phyloP scores from a whole-genome alignment of 1,284 basidiomycete genomes.

The Wallemia ichthyophaga region DNA sequence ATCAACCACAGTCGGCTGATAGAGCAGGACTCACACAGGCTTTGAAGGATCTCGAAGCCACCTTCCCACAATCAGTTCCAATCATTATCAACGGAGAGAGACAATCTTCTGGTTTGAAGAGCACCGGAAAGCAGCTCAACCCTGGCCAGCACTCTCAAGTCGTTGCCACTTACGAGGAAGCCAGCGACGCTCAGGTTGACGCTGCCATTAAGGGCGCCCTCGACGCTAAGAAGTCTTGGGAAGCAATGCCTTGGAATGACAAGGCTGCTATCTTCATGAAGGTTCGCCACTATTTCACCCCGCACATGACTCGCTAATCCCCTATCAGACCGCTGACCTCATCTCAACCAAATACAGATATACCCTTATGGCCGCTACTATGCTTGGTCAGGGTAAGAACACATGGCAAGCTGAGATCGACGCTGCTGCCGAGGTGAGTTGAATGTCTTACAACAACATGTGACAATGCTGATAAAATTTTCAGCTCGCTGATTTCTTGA shows the following conservation, averaged over 20 bases:
- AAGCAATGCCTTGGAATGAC: slow-evolving; percentile 80
- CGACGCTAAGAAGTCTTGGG: slow-evolving; percentile 62
- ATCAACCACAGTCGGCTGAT: slow-evolving; percentile 51
- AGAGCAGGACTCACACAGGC: slow-evolving; percentile 44
- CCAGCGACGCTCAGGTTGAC: slow-evolving; percentile 40
- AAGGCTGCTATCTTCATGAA: slow-evolving; percentile 92
- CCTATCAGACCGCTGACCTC: slow-evolving; percentile 46
- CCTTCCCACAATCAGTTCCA: slow-evolving; percentile 68
- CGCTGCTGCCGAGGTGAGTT: slow-evolving; percentile 66
- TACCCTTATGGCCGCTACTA: slow-evolving; percentile 81
- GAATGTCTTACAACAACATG: neutral
- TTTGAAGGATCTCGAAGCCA: slow-evolving; percentile 44
- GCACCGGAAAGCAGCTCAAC: slow-evolving; percentile 33
- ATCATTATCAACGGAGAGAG: slow-evolving; percentile 70
- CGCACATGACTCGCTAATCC: neutral
- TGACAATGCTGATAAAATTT: slow-evolving; percentile 1
- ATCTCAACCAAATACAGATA: slow-evolving; percentile 80
- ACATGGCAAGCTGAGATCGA: slow-evolving; percentile 99
- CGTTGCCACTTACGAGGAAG: slow-evolving; percentile 68
- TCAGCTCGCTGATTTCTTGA: slow-evolving; percentile 71
- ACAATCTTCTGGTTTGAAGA: slow-evolving; percentile 56
- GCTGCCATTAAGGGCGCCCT: slow-evolving; percentile 68
- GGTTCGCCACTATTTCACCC: slow-evolving; percentile 11
- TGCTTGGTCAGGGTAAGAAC: slow-evolving; percentile 97
- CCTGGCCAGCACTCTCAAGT: slow-evolving; percentile 53